These are phyloP conservation scores for Annulohypoxylon bovei DNA, from an alignment of 495 filamentous ascomycete genomes.

Conservation along the genomic window DNA sequence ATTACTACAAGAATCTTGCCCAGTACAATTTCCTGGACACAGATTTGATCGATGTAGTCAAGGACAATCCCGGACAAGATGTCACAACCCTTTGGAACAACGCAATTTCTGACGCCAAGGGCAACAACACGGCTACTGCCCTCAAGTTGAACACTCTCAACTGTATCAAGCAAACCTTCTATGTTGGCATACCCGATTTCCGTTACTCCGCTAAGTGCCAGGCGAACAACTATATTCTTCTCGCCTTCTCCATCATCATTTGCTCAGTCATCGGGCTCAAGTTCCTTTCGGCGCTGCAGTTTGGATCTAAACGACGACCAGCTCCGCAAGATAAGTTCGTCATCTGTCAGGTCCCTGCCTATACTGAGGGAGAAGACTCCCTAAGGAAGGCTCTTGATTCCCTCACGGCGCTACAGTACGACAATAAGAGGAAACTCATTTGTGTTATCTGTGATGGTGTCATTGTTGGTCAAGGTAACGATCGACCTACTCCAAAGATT, in stretches of 20 bases:
- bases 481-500: constrained; percentile 96
- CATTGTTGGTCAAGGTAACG: constrained; percentile 96
- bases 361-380: constrained; percentile 96
- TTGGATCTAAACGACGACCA: constrained; percentile 90
- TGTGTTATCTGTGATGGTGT: constrained; percentile 95
- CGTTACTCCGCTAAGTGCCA: constrained; percentile 77
- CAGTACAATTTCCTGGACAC: constrained; percentile 75
- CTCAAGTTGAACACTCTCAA: constrained; percentile 67
- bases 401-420: constrained; percentile 90
- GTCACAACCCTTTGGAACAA: constrained; percentile 72
- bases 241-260: constrained; percentile 84
- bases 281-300: constrained; percentile 93
- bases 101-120: constrained; percentile 47
- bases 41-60: constrained; percentile 70
- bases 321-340: constrained; percentile 97
- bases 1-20: constrained; percentile 53
- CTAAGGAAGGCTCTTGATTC: constrained; percentile 93
- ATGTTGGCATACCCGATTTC: constrained; percentile 86
- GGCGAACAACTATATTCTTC: constrained; percentile 91
- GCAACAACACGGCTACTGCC: constrained; percentile 49
- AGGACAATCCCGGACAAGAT: constrained; percentile 79
- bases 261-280: constrained; percentile 84
- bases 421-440: constrained; percentile 96
- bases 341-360: constrained; percentile 96
- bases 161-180: constrained; percentile 87